Conservation (phyloP, 2,329 filamentous ascomycete genomes). For the Thermothelomyces thermophilus region DNA sequence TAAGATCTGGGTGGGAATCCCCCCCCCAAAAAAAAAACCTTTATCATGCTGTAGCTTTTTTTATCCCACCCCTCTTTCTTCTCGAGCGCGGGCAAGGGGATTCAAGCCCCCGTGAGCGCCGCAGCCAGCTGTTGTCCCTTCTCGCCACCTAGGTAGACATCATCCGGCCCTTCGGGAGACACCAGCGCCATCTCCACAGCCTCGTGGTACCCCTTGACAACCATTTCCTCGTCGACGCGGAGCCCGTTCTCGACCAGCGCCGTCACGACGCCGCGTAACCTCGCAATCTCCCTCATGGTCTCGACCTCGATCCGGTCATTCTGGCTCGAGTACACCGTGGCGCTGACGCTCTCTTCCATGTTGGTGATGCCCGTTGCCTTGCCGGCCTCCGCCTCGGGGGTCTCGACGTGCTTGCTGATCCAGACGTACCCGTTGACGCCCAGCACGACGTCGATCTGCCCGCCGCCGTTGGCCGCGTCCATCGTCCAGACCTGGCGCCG, state of each 20-base stretch:
- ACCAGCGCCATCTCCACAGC: constrained; percentile 67
- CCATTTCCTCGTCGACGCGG: constrained; percentile 83
- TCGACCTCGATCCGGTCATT: constrained; percentile 76
- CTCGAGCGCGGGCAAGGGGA: background rate
- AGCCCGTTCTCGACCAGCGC: constrained; percentile 76
- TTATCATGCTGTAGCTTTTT: too few relatives aligned
- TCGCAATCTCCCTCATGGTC: constrained; percentile 81
- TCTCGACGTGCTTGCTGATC: constrained; percentile 77
- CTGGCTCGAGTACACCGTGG: constrained; percentile 87
- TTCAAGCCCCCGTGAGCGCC: constrained; percentile 29
- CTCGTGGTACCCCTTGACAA: constrained; percentile 74
- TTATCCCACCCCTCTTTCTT: background rate
- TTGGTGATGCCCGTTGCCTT: constrained; percentile 68
- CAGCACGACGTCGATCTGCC: constrained; percentile 75
- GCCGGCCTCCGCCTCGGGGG: constrained; percentile 30
- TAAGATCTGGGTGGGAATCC: too few relatives aligned
- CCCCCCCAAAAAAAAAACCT: too few relatives aligned
- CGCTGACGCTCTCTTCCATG: constrained; percentile 79
- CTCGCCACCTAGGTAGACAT: constrained; percentile 55
- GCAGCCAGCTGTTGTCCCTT: constrained; percentile 45
- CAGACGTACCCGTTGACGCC: constrained; percentile 97
- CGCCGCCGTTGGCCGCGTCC: constrained; percentile 46
- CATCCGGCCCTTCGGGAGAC: constrained; percentile 49
- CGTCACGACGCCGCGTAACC: constrained; percentile 73
- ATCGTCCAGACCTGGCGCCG: constrained; percentile 86